Evolutionary conservation across 2,329 filamentous ascomycete species (phyloP), one percentile per base, ranked within the genome.

Genomic region (Dryadomyces sulphureus): DNA sequence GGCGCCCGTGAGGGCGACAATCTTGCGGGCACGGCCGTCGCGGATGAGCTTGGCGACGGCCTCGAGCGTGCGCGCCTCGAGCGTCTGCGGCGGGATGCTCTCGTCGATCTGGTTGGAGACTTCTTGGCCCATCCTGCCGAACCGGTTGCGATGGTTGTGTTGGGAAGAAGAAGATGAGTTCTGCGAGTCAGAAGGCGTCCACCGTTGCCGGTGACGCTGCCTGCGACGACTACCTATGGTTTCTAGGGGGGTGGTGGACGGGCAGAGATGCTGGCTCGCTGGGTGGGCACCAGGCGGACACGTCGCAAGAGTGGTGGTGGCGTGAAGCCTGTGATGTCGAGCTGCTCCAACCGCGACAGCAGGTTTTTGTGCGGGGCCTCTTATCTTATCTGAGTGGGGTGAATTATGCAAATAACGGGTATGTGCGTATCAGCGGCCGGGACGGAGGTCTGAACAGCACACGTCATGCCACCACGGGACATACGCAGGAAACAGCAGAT

Each of bases 1-100:
- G 12, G 90, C 89, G 48, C 90, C 90, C 2, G 84, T 88, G 77
- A 96, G 79, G 51, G 95, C 83, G 21, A 94, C 86, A 48, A 98
- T 83, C 43, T 73, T 73, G 55, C 73, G 73, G 30, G 73, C 79
- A 42, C 72, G 62, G 40, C 80, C 83, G 56, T 78, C 71, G 53
- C 76, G 78, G 62, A 98, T 89, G 56, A 84, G 81, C 24, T 83
- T 73, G n/a, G 87, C 89, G 35, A 96, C 69, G 4, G 77, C 83
- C 17, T 81, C 69, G 14, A 96, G 62, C 24, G 73, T 82, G 47
- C 88, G 78, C 27, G 73, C 75, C 38, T 72, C 65, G 14, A 96
- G 71, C 0, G 78, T 84, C 45, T 69, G 59, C 1, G 90, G 77
- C 34, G 67, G 64, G 45, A 75, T 76, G 51, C 72, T 71, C 51